These are phyloP conservation scores for Trematosphaeria pertusa DNA, from an alignment of 2,329 filamentous ascomycete genomes.

Conservation along the genomic window DNA sequence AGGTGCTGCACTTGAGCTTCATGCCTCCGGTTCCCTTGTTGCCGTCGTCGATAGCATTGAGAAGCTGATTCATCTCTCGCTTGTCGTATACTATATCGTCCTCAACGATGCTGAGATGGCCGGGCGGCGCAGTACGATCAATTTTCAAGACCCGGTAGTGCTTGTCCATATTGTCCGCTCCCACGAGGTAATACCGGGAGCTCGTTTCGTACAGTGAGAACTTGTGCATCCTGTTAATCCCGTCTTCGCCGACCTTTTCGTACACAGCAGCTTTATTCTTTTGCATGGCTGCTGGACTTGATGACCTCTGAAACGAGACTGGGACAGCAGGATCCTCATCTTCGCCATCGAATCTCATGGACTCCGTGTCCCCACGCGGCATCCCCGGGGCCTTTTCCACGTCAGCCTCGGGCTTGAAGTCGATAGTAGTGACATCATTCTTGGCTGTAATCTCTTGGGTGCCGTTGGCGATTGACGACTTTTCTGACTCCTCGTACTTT, in stretches of 20 bases:
- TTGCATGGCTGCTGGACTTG: constrained; percentile 48
- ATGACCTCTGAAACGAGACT: constrained; percentile 47
- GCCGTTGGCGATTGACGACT: constrained; percentile 30
- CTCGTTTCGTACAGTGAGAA: constrained; percentile 98
- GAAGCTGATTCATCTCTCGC: constrained; percentile 88
- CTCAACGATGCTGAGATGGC: constrained; percentile 83
- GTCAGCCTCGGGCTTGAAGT: constrained; percentile 41
- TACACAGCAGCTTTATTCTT: constrained; percentile 48
- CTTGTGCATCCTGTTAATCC: constrained; percentile 77
- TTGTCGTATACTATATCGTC: constrained; percentile 95
- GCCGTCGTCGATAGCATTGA: constrained; percentile 93
- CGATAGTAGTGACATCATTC: constrained; percentile 31
- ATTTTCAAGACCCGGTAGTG: constrained; percentile 94
- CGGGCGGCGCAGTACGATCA: constrained; percentile 82
- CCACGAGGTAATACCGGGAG: constrained; percentile 91
- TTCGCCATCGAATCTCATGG: constrained; percentile 48
- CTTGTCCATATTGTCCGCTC: constrained; percentile 86
- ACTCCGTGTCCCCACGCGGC: constrained; percentile 37
- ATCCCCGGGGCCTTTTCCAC: constrained; percentile 39
- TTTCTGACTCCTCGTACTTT: constrained; percentile 34
- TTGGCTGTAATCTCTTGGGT: constrained; percentile 33
- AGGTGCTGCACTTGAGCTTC: constrained; percentile 86
- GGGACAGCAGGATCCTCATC: constrained; percentile 50
- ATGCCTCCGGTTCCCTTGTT: constrained; percentile 91
- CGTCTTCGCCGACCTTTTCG: constrained; percentile 52